Evolutionary conservation across 2,329 filamentous ascomycete species (phyloP), one percentile per base, ranked within the genome.

Genomic region (Blastomyces emzantsi): DNA sequence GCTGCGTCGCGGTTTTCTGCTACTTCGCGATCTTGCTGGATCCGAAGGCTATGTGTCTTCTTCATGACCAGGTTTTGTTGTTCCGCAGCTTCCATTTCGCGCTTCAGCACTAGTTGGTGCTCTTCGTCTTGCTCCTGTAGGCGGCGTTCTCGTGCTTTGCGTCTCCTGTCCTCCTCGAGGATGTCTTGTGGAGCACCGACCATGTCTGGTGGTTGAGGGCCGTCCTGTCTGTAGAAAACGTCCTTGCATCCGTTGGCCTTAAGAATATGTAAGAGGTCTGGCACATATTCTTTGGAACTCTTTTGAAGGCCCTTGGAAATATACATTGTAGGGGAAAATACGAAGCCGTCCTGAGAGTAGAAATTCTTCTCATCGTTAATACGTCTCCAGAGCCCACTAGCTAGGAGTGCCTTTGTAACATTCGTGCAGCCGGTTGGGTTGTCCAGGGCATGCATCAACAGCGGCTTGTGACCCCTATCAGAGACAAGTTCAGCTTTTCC

Each of bases 281-380:
- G 43, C 7, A 55, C 56, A 41, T 63, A 30, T 51, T 65, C 58
- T 39, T 59, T 62, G 47, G 64, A 60, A 51, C 64, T 66, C 19
- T 60, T 61, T 39, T 63, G 55, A 3, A 67, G 61, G 15, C 41
- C 36, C 39, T 64, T 68, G n/a, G 58, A n/a, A 28, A 86, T 78
- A 70, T 88, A 89, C 76, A 85, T 86, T 3, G 86, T 84, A 0
- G 86, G 83, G 0, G 86, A 89, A 72, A 87, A 89, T 1, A 81
- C 84, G 67, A 80, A 80, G 5, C 76, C 78, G 30, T 81, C 80
- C 52, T 82, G 77, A 1, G 74, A 81, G 72, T 80, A 85, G 65
- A 80, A 75, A 67, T 86, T 85, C 69, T 80, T 84, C 0, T 82
- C 76, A 65, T 84, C 81, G 73, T 88, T 88, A 69, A 88, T 75